phyloP scores from a whole-genome alignment of 352 stramenopile species.

The Globisporangium echinulatum region DNA sequence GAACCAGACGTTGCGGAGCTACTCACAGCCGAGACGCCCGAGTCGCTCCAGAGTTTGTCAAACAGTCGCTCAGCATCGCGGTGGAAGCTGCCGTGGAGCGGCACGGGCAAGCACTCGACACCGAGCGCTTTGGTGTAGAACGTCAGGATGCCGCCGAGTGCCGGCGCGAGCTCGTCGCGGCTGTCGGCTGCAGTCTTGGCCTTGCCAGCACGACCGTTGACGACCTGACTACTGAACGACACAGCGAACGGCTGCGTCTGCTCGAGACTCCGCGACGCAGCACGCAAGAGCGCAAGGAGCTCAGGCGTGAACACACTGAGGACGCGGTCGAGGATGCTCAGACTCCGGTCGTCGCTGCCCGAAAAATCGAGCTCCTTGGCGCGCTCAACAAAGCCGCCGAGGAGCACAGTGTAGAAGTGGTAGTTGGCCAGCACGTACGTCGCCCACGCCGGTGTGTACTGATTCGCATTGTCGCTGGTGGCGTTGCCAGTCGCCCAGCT shows the following conservation, averaged over 20 bases:
- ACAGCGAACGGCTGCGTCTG: slow-evolving; percentile 66
- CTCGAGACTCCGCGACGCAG: slow-evolving; percentile 54
- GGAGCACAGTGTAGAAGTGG: slow-evolving; percentile 81
- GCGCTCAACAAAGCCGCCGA: slow-evolving; percentile 74
- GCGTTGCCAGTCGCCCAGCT: slow-evolving; percentile 31
- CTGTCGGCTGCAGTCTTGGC: slow-evolving; percentile 16
- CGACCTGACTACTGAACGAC: slow-evolving; percentile 17
- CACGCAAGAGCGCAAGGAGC: slow-evolving; percentile 53
- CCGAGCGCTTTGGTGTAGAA: slow-evolving; percentile 79
- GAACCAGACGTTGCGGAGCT: not conserved
- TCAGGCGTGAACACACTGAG: slow-evolving; percentile 65
- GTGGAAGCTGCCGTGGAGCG: slow-evolving; percentile 69
- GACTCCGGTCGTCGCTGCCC: slow-evolving; percentile 44
- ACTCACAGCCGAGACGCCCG: slow-evolving; percentile 16
- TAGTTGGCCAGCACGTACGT: slow-evolving; percentile 85
- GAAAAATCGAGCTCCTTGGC: slow-evolving; percentile 83
- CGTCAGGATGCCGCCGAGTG: slow-evolving; percentile 64
- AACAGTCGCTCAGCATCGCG: slow-evolving; percentile 79
- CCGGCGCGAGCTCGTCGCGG: slow-evolving; percentile 37
- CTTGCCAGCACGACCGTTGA: slow-evolving; percentile 1
- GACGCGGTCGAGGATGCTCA: slow-evolving; percentile 64
- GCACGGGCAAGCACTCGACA: slow-evolving; percentile 58
- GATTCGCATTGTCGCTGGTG: not conserved
- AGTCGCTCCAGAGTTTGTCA: slow-evolving; percentile 71
- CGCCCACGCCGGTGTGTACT: slow-evolving; percentile 61